phyloP scores from a whole-genome alignment of 805 yeast species.

The Lachancea lanzarotensis region DNA sequence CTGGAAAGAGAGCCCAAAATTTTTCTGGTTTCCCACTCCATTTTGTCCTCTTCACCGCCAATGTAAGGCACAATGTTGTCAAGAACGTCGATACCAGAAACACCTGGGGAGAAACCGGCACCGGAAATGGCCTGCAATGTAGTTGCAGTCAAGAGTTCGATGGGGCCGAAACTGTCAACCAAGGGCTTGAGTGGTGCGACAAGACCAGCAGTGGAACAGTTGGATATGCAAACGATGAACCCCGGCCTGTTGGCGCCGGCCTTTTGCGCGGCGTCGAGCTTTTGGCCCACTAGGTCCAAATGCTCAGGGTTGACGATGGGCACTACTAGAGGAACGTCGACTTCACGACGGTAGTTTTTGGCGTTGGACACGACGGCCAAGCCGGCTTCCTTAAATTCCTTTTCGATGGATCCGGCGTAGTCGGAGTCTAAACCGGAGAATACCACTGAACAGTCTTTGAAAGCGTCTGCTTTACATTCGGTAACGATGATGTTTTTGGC shows the following conservation, averaged over 20 bases:
- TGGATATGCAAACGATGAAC: slow-evolving; percentile 87
- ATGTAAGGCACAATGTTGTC: slow-evolving; percentile 95
- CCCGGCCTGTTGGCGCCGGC: slow-evolving; percentile 61
- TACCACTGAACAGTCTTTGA: slow-evolving; percentile 86
- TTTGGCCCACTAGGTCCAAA: slow-evolving; percentile 60
- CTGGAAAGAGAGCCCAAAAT: slow-evolving; percentile 63
- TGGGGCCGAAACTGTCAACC: slow-evolving; percentile 83
- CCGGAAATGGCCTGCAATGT: slow-evolving; percentile 98
- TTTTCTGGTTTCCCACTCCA: slow-evolving; percentile 97
- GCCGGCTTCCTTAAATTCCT: slow-evolving; percentile 75
- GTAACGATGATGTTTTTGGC: slow-evolving; percentile 60
- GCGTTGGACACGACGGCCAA: slow-evolving; percentile 88
- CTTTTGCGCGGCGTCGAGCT: slow-evolving; percentile 47
- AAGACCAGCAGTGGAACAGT: slow-evolving; percentile 96
- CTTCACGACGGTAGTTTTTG: slow-evolving; percentile 85
- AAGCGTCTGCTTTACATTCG: slow-evolving; percentile 71
- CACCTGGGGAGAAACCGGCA: slow-evolving; percentile 98
- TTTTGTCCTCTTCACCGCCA: slow-evolving; percentile 95
- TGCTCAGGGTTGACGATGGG: slow-evolving; percentile 95
- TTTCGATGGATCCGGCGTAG: slow-evolving; percentile 88
- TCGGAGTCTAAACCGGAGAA: slow-evolving; percentile 93
- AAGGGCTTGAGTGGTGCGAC: slow-evolving; percentile 97
- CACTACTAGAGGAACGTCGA: slow-evolving; percentile 85
- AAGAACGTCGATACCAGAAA: slow-evolving; percentile 86
- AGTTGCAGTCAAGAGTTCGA: slow-evolving; percentile 78